These are phyloP conservation scores for Sordariomycetes sp. DNA, from an alignment of 2,329 filamentous ascomycete species.

Conservation along the genomic window DNA sequence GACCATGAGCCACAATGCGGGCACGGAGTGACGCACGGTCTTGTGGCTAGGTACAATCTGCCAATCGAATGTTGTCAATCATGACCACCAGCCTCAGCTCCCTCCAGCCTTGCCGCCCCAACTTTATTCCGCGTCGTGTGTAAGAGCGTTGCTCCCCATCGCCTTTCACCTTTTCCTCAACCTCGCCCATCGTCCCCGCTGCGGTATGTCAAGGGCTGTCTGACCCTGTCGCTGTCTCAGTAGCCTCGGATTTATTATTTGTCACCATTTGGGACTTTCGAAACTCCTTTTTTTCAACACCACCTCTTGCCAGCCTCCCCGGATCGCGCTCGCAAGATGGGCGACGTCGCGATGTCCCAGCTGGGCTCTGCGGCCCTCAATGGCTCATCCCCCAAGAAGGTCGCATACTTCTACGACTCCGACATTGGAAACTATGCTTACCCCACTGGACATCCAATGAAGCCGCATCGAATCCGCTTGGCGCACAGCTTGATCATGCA, in stretches of 20 bases:
- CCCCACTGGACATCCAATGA: conserved; percentile 96
- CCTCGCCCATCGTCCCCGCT: too few species aligned
- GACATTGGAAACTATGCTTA: conserved; percentile 99
- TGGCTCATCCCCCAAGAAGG: conserved; percentile 57
- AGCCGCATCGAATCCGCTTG: conserved; percentile 89
- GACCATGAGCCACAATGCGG: too few species aligned
- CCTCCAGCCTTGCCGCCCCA: conserved; percentile 12
- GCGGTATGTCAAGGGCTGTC: too few species aligned
- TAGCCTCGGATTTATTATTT: too few species aligned
- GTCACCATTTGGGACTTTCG: conserved; percentile 3
- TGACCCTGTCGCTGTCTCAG: too few species aligned
- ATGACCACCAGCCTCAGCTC: too few species aligned
- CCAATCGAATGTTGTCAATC: conserved; percentile 1
- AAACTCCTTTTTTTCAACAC: too few species aligned
- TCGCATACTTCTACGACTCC: conserved; percentile 97
- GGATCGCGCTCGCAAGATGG: conserved; percentile 16
- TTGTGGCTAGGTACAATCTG: neutral
- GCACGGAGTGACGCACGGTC: too few species aligned
- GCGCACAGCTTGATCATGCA: conserved; percentile 95
- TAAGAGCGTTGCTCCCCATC: conserved; percentile 3
- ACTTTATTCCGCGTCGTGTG: conserved; percentile 18
- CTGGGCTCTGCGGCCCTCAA: conserved; percentile 38
- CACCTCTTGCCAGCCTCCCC: too few species aligned
- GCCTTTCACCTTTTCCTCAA: conserved; percentile 4
- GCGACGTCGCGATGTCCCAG: conserved; percentile 24